phyloP scores from a whole-genome alignment of 2,329 filamentous ascomycete genomes.

The Claviceps cyperi region DNA sequence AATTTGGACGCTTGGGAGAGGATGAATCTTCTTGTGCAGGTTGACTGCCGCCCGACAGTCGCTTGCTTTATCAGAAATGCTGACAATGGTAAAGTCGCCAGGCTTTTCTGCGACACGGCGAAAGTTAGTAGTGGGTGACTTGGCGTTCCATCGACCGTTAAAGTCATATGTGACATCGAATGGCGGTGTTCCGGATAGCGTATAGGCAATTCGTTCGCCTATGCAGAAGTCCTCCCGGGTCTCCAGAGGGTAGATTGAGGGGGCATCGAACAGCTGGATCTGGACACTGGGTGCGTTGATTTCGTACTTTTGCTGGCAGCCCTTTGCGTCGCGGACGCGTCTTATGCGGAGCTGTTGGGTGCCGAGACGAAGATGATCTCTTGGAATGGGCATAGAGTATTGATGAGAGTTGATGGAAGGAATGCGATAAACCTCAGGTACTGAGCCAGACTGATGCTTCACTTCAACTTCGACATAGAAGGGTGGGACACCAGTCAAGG shows the following conservation, averaged over 20 bases:
- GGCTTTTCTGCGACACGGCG: constrained; percentile 84
- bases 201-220: constrained; percentile 85
- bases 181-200: constrained; percentile 75
- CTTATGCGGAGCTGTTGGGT: constrained; percentile 79
- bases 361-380: constrained; percentile 73
- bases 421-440: constrained; percentile 69
- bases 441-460: constrained; percentile 71
- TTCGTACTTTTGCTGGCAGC: constrained; percentile 69
- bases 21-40: constrained; percentile 73
- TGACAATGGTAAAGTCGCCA: constrained; percentile 76
- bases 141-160: constrained; percentile 66
- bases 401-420: constrained; percentile 61
- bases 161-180: constrained; percentile 93
- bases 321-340: constrained; percentile 73
- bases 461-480: constrained; percentile 88
- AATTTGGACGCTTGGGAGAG: constrained; percentile 81
- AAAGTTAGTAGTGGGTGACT: constrained; percentile 68
- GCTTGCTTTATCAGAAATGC: constrained; percentile 73
- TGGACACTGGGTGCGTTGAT: constrained; percentile 62
- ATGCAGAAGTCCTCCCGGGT: constrained; percentile 82
- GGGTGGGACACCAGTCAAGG: constrained; percentile 67
- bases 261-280: constrained; percentile 84
- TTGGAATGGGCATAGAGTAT: constrained; percentile 73
- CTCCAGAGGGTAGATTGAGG: constrained; percentile 78
- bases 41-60: constrained; percentile 71